Base-by-base conservation (phyloP, 495 filamentous ascomycete genomes). In the Cladorrhinum samala region DNA sequence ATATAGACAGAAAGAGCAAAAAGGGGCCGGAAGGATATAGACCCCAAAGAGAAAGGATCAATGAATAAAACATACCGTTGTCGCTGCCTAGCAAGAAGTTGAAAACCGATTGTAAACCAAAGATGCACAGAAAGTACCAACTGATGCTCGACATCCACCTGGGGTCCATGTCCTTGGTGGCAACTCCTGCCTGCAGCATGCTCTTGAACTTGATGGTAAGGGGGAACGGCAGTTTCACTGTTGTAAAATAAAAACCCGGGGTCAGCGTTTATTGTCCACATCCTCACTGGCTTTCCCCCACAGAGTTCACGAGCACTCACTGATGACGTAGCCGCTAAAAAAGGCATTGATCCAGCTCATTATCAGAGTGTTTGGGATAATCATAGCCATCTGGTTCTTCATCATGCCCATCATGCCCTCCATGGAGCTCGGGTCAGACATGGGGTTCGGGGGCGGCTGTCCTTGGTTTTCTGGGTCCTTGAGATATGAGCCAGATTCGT, bases 281-380 rank as follows among this genome's bases (percentile, higher is more conserved):
- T 2, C 9, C 30, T 2, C 9, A 7, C n/a, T 9, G 9, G 1
- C 9, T 0, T 13, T 24, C 1, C 13, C 14, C 7, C 18, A 14
- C 17, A 9, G n/a, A n/a, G n/a, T n/a, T n/a, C 1, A 9, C 2
- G 19, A 17, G 16, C 37, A 80, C 86, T 52, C 74, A 95, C 91
- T 88, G 42, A 97, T 95, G 37, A 98, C 93, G 68, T 95, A 98
- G 18, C 93, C 93, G 39, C 87, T 90, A 63, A 98, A 98, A 68
- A 97, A 97, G 0, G 93, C 90, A 75, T 97, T 98, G 62, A 98
- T 96, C 93, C 93, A 98, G 49, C 93, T 89, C 93, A 98, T 98
- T 57, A 97, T 97, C 69, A 97, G 70, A 3, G 91, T 97, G 68
- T 98, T 95, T 43, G 93, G 94, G 38, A 98, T 89, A 79, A 98